Evolutionary conservation across 495 filamentous ascomycete genomes (phyloP).

Genomic region (Terfezia boudieri): DNA sequence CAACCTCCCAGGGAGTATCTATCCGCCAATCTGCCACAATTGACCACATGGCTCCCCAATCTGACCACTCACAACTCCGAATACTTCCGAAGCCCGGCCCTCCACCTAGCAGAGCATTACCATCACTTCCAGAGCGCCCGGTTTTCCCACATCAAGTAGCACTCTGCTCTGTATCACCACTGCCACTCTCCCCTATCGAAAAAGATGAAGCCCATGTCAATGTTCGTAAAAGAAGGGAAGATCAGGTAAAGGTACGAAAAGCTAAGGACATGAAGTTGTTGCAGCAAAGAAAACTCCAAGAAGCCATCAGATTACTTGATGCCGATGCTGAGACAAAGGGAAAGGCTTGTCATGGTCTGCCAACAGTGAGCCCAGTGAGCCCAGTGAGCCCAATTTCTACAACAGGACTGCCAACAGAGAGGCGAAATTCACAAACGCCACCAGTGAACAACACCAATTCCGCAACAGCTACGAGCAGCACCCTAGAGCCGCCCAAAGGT

Average conservation of each 20-base stretch:
- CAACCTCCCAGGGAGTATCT: too few relatives aligned
- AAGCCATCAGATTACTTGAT: background rate
- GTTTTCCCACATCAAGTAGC: too few relatives aligned
- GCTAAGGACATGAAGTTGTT: constrained; percentile 13
- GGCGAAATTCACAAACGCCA: too few relatives aligned
- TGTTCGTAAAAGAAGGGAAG: constrained; percentile 7
- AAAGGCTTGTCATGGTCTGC: too few relatives aligned
- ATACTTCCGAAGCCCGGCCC: constrained; percentile 20
- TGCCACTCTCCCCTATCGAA: constrained; percentile 1
- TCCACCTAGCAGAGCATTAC: constrained; percentile 21
- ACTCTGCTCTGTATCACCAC: background rate
- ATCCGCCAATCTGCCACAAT: too few relatives aligned
- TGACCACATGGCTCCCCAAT: too few relatives aligned
- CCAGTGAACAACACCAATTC: too few relatives aligned
- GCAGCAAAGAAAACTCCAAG: constrained; percentile 9
- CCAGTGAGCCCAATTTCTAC: too few relatives aligned
- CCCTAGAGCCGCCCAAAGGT: too few relatives aligned
- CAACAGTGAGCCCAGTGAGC: too few relatives aligned
- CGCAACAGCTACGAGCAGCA: too few relatives aligned
- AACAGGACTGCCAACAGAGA: too few relatives aligned
- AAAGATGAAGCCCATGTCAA: constrained; percentile 4
- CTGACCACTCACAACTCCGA: background rate
- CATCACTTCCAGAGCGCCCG: constrained; percentile 18
- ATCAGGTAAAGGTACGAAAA: constrained; percentile 15
- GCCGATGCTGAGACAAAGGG: background rate